phyloP scores from a whole-genome alignment of 2,329 filamentous ascomycete species.

The Didymella segeticola region DNA sequence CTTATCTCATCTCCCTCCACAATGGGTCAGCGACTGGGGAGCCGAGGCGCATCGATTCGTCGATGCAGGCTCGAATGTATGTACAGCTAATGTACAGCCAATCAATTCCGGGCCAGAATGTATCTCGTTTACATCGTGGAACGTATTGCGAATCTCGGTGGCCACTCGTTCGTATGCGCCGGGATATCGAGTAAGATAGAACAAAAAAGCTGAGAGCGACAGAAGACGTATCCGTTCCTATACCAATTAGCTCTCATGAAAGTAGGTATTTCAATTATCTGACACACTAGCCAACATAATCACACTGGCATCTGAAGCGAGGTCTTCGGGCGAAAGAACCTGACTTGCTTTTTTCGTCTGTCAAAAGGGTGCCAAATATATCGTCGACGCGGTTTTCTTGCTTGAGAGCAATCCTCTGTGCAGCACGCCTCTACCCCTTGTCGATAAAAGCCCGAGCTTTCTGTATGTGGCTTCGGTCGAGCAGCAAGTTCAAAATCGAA shows the following conservation, averaged over 20 bases:
- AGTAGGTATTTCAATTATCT: not conserved
- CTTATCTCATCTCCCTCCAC: constrained; percentile 26
- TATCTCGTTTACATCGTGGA: constrained; percentile 28
- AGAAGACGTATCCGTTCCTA: constrained; percentile 45
- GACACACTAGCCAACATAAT: not conserved
- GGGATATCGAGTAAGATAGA: constrained; percentile 48
- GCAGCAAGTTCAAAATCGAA: too few relatives aligned
- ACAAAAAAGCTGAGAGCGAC: constrained; percentile 45
- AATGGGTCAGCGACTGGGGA: constrained; percentile 31
- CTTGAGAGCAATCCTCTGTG: not conserved
- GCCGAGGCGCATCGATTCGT: constrained; percentile 42
- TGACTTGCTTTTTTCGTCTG: not conserved
- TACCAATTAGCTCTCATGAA: not conserved
- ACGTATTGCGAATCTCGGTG: not conserved
- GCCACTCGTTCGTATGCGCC: constrained; percentile 22
- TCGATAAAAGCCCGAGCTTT: too few relatives aligned
- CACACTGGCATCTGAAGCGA: not conserved
- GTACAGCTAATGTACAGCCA: too few relatives aligned
- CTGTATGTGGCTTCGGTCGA: too few relatives aligned
- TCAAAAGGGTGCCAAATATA: not conserved
- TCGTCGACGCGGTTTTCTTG: not conserved
- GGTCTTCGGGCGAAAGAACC: not conserved
- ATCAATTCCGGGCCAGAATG: constrained; percentile 23
- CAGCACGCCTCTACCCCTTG: too few relatives aligned
- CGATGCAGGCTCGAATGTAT: constrained; percentile 42